Evolutionary conservation across 2,329 filamentous ascomycete genomes (phyloP).

Genomic region (Xylaria sp.): DNA sequence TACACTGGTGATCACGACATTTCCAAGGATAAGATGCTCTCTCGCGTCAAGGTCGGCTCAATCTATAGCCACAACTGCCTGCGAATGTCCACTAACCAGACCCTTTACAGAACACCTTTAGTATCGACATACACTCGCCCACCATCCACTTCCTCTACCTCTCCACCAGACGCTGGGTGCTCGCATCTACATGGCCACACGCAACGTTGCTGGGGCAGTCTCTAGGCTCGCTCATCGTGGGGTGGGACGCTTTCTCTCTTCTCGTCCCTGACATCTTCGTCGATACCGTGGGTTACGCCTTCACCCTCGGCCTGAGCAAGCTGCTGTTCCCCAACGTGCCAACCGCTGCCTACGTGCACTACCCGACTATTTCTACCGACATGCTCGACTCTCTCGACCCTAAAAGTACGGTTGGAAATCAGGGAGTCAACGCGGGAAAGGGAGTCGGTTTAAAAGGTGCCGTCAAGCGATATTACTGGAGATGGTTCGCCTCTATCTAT

Average conservation of each 20-base stretch:
- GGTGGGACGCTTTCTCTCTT: conserved; percentile 91
- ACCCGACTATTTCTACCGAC: conserved; percentile 97
- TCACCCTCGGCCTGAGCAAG: conserved; percentile 83
- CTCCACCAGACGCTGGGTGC: conserved; percentile 84
- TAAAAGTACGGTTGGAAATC: conserved; percentile 63
- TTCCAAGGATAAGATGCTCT: conserved; percentile 80
- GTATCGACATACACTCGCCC: conserved; percentile 86
- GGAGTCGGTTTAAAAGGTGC: conserved; percentile 76
- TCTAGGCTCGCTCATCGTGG: conserved; percentile 84
- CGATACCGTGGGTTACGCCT: conserved; percentile 98
- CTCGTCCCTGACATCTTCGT: conserved; percentile 93
- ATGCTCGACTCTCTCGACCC: conserved; percentile 89
- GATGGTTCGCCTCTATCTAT: conserved; percentile 83
- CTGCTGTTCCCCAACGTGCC: conserved; percentile 82
- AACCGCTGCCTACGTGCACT: conserved; percentile 95
- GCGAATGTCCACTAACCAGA: conserved; percentile 10
- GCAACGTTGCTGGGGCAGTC: conserved; percentile 97
- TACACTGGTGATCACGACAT: conserved; percentile 96
- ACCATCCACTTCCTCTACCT: conserved; percentile 91
- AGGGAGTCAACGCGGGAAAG: conserved; percentile 84
- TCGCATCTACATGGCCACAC: conserved; percentile 86
- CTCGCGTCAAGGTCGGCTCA: conserved; percentile 72
- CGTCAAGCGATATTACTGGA: conserved; percentile 86
- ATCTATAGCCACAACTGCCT: background rate
- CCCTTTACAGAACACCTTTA: conserved; percentile 78